These are phyloP conservation scores for Trypanosoma brucei DNA, from an alignment of 208 protist genomes.

Conservation along the genomic window DNA sequence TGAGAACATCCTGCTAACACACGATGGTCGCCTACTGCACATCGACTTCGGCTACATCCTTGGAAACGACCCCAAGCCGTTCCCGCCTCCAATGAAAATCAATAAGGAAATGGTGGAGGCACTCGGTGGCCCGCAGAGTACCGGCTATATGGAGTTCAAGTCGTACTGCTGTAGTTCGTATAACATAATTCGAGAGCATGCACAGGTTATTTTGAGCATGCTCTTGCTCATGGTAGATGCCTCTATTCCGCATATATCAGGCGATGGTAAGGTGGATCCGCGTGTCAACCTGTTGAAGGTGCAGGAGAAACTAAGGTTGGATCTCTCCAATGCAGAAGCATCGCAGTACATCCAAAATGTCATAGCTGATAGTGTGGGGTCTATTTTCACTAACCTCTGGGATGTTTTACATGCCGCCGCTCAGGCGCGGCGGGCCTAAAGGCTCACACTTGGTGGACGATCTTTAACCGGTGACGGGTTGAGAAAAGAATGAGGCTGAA, in stretches of 20 bases:
- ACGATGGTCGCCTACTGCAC: constrained; percentile 94
- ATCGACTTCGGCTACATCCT: constrained; percentile 98
- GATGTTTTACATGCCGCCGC: constrained; percentile 87
- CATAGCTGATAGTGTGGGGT: constrained; percentile 92
- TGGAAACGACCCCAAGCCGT: constrained; percentile 96
- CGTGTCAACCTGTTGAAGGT: constrained; percentile 75
- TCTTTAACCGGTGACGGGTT: too few relatives aligned
- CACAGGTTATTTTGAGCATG: constrained; percentile 93
- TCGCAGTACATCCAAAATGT: constrained; percentile 91
- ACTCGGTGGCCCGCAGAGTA: constrained; percentile 74
- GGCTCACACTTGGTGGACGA: neutral
- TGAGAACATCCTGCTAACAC: constrained; percentile 94
- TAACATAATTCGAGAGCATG: constrained; percentile 93
- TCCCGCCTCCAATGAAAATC: constrained; percentile 96
- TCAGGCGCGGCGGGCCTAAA: constrained; percentile 63
- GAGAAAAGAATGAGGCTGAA: too few relatives aligned
- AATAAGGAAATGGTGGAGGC: constrained; percentile 87
- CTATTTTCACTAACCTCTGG: constrained; percentile 89
- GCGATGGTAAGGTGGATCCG: constrained; percentile 36
- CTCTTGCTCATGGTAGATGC: constrained; percentile 91
- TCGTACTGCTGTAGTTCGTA: constrained; percentile 93
- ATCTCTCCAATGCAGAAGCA: constrained; percentile 90
- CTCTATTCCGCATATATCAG: constrained; percentile 55
- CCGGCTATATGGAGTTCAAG: constrained; percentile 72
- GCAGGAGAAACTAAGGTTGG: constrained; percentile 92